Percentiles rank a stretch among this genome's conserved stretches.
These are phyloP conservation scores for Phytophthora hibernalis DNA, from an alignment of 352 stramenopile species.

Conservation along the genomic window DNA sequence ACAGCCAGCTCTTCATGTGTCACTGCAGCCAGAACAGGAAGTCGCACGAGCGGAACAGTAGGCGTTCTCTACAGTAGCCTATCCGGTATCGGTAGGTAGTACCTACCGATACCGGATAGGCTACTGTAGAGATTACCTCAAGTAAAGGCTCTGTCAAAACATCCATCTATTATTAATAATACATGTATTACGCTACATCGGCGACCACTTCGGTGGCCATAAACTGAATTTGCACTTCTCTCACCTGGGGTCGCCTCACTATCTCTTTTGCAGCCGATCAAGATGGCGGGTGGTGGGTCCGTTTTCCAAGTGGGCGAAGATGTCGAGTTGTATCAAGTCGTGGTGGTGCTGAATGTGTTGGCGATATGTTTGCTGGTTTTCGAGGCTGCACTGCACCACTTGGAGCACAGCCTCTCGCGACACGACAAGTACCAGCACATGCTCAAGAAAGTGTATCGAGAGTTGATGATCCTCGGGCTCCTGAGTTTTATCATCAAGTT, in stretches of 20 bases:
- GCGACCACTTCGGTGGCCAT: slow-evolving; percentile 5
- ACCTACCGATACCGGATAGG: too few species aligned
- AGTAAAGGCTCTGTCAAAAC: background rate
- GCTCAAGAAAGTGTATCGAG: slow-evolving; percentile 63
- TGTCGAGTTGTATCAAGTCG: slow-evolving; percentile 54
- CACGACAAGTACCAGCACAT: slow-evolving; percentile 72
- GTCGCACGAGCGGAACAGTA: background rate
- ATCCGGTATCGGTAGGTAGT: too few species aligned
- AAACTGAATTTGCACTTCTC: slow-evolving; percentile 4
- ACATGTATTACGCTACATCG: slow-evolving; percentile 21
- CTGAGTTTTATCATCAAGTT: slow-evolving; percentile 62
- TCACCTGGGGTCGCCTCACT: slow-evolving; percentile 3
- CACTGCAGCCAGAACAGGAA: background rate
- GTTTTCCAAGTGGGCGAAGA: slow-evolving; percentile 63
- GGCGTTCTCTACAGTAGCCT: too few species aligned
- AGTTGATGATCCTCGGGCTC: slow-evolving; percentile 69
- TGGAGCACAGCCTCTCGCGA: slow-evolving; percentile 48
- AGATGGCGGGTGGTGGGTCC: slow-evolving; percentile 42
- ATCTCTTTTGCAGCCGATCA: slow-evolving; percentile 7
- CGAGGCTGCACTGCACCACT: slow-evolving; percentile 46
- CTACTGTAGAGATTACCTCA: slow-evolving; percentile 7
- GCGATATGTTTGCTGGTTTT: slow-evolving; percentile 52
- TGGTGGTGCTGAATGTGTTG: slow-evolving; percentile 48
- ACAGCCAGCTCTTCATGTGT: too few species aligned
- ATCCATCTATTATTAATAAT: too few species aligned